Percentiles rank a stretch among this genome's conserved stretches.
Conservation (phyloP, 2,329 filamentous ascomycete species). For the Amylocarpus encephaloides region DNA sequence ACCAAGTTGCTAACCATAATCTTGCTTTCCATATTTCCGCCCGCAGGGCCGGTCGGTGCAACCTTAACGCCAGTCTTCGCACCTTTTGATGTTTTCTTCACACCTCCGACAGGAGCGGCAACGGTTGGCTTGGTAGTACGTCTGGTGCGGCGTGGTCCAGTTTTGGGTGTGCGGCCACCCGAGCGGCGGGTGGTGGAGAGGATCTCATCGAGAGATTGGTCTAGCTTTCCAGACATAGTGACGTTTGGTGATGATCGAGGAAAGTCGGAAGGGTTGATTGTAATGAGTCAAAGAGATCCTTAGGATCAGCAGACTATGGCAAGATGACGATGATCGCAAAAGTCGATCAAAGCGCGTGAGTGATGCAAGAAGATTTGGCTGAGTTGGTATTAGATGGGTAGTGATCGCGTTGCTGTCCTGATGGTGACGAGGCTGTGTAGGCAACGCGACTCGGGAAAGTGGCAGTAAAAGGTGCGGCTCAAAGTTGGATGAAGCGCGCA, state of each 20-base stretch:
- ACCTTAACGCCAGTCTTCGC: slow-evolving; percentile 55
- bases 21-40: slow-evolving; percentile 72
- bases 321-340: slow-evolving; percentile 17
- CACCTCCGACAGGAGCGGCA: slow-evolving; percentile 72
- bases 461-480: slow-evolving; percentile 23
- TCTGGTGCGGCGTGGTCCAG: slow-evolving; percentile 43
- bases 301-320: slow-evolving; percentile 28
- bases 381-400: slow-evolving; percentile 24
- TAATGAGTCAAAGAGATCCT: slow-evolving; percentile 20
- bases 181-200: slow-evolving; percentile 61
- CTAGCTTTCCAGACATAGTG: slow-evolving; percentile 89
- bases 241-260: slow-evolving; percentile 18
- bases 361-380: slow-evolving; percentile 25
- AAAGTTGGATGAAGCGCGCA: slow-evolving; percentile 26
- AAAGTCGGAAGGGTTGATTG: slow-evolving; percentile 14
- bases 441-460: slow-evolving; percentile 21
- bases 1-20: slow-evolving; percentile 98
- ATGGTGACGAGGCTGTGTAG: slow-evolving; percentile 21
- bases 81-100: slow-evolving; percentile 67
- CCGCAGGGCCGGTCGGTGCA: slow-evolving; percentile 57
- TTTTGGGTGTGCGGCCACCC: slow-evolving; percentile 31
- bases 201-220: slow-evolving; percentile 96
- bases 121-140: slow-evolving; percentile 36
- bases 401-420: slow-evolving; percentile 18
- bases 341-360: slow-evolving; percentile 18